These are phyloP conservation scores for Apiospora koreana DNA, from an alignment of 2,329 filamentous ascomycete species.

Conservation along the genomic window DNA sequence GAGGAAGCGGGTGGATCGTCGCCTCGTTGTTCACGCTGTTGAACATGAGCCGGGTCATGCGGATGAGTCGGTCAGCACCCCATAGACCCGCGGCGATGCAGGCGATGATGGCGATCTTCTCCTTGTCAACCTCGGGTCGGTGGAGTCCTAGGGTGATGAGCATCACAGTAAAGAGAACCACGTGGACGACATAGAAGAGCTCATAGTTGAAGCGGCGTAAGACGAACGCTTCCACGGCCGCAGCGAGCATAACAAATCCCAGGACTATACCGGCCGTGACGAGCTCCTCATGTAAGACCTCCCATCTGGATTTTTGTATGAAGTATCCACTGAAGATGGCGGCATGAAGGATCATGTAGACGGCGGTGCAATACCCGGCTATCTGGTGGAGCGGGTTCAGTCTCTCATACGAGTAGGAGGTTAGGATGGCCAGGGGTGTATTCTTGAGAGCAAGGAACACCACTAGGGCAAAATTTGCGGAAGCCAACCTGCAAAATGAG, in stretches of 20 bases:
- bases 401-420: slow-evolving; percentile 45
- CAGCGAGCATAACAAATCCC: slow-evolving; percentile 38
- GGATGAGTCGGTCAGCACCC: slow-evolving; percentile 44
- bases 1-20: slow-evolving; percentile 43
- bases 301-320: slow-evolving; percentile 20
- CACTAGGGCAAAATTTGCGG: slow-evolving; percentile 45
- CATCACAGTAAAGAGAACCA: slow-evolving; percentile 42
- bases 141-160: slow-evolving; percentile 45
- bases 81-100: slow-evolving; percentile 42
- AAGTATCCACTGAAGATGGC: slow-evolving; percentile 36
- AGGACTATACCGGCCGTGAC: slow-evolving; percentile 39
- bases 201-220: slow-evolving; percentile 45
- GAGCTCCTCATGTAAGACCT: slow-evolving; percentile 28
- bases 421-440: slow-evolving; percentile 45
- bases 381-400: slow-evolving; percentile 49
- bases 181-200: slow-evolving; percentile 46
- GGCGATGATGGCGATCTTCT: slow-evolving; percentile 39
- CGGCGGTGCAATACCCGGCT: slow-evolving; percentile 43
- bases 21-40: slow-evolving; percentile 42
- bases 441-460: slow-evolving; percentile 51
- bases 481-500: slow-evolving; percentile 42
- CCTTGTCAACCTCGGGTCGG: slow-evolving; percentile 38
- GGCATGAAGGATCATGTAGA: slow-evolving; percentile 38
- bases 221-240: slow-evolving; percentile 35
- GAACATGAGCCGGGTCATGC: slow-evolving; percentile 36